Evolutionary conservation across 805 yeast species (phyloP).

Genomic region (Pachysolen tannophilus): DNA sequence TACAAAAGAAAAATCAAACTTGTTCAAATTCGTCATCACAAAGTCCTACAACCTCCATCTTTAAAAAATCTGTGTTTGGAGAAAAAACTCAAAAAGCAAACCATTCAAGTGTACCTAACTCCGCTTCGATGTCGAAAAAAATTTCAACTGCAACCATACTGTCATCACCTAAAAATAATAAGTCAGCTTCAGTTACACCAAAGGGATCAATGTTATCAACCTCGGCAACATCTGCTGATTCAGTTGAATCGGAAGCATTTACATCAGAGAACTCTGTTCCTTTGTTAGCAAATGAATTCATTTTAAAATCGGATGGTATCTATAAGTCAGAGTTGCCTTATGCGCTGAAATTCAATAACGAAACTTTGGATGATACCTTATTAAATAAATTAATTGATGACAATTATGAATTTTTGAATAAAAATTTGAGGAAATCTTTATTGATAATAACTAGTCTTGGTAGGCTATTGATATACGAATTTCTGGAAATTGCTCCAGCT

Average conservation of each 20-base stretch:
- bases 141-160: not conserved
- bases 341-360: constrained; percentile 9
- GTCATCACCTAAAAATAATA: not conserved
- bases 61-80: not conserved
- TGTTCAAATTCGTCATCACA: not conserved
- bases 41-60: not conserved
- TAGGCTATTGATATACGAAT: constrained; percentile 25
- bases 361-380: constrained; percentile 20
- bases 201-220: too few species aligned
- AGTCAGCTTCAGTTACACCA: constrained; percentile 1
- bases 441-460: constrained; percentile 27
- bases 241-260: constrained; percentile 20
- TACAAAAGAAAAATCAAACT: not conserved
- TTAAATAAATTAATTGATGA: constrained; percentile 22
- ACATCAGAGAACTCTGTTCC: constrained; percentile 10
- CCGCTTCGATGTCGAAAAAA: not conserved
- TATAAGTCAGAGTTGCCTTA: constrained; percentile 24
- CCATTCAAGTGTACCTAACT: too few species aligned
- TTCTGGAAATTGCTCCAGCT: constrained; percentile 10
- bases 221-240: constrained; percentile 4
- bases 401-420: constrained; percentile 20
- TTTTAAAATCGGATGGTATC: constrained; percentile 23
- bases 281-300: constrained; percentile 21
- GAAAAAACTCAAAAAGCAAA: too few species aligned
- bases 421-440: constrained; percentile 24